These are phyloP conservation scores for Taxillus chinensis DNA, from an alignment of 164 flowering plant genomes.

Conservation along the genomic window DNA sequence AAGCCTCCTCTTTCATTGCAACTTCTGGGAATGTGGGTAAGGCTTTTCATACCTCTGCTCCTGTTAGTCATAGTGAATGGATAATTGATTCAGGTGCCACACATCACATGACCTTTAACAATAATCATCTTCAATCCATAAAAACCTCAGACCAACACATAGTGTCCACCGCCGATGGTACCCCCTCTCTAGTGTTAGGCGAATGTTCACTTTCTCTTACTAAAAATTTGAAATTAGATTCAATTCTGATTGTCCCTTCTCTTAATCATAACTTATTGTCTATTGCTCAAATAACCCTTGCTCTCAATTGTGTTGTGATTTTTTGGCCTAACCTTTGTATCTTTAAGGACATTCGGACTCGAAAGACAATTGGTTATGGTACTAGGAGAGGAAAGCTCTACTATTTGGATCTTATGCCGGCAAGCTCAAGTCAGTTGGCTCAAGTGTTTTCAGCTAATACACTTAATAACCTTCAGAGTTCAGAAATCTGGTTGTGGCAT, in stretches of 20 bases:
- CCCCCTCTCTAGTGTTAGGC: slow-evolving; percentile 1
- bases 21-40: too few species aligned
- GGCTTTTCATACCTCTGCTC: too few species aligned
- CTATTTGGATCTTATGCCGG: too few species aligned
- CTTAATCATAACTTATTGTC: slow-evolving; percentile 7
- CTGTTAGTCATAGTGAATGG: too few species aligned
- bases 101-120: slow-evolving; percentile 6
- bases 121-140: not conserved
- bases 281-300: slow-evolving; percentile 8
- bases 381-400: too few species aligned
- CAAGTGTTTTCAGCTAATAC: slow-evolving; percentile 1
- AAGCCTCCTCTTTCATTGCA: too few species aligned
- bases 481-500: slow-evolving; percentile 14
- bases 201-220: slow-evolving; percentile 4
- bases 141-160: not conserved
- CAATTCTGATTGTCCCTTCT: slow-evolving; percentile 10
- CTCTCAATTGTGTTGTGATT: slow-evolving; percentile 7
- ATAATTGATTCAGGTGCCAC: slow-evolving; percentile 9
- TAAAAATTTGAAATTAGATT: slow-evolving; percentile 3
- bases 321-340: too few species aligned
- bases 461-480: not conserved
- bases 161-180: slow-evolving; percentile 9
- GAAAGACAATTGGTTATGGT: too few species aligned
- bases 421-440: too few species aligned
- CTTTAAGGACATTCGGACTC: too few species aligned